Percentiles rank a stretch among this genome's conserved stretches.
Conservation (phyloP, 345 rosid genomes). For the Citrus hindsii region DNA sequence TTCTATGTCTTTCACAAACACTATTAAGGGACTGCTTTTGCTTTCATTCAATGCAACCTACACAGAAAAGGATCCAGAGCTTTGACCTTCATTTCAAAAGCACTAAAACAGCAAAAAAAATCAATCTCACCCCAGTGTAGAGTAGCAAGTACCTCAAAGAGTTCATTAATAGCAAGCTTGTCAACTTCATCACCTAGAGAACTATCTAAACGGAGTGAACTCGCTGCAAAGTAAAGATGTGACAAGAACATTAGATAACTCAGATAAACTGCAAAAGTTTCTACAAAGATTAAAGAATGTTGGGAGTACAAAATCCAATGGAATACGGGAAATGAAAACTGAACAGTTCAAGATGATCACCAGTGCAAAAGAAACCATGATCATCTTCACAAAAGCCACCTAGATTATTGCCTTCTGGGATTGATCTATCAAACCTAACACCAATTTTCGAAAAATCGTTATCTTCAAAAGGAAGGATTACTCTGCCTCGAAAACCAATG, state of each 20-base stretch:
- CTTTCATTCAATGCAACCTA: slow-evolving; percentile 76
- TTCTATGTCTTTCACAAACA: slow-evolving; percentile 90
- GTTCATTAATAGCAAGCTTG: slow-evolving; percentile 73
- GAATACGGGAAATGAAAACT: background rate
- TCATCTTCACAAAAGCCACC: slow-evolving; percentile 93
- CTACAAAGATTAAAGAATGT: background rate
- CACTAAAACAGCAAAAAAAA: background rate
- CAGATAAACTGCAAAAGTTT: background rate
- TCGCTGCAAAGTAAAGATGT: slow-evolving; percentile 41
- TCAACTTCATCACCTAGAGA: slow-evolving; percentile 81
- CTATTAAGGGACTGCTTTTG: slow-evolving; percentile 63
- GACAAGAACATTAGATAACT: background rate
- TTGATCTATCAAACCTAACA: slow-evolving; percentile 84
- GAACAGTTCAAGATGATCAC: slow-evolving; percentile 30
- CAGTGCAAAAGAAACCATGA: slow-evolving; percentile 88
- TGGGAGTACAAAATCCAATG: background rate
- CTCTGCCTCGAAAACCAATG: slow-evolving; percentile 81
- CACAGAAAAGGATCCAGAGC: slow-evolving; percentile 17
- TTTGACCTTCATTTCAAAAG: background rate
- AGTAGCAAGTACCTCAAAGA: slow-evolving; percentile 66
- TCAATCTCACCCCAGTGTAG: background rate
- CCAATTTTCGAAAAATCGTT: slow-evolving; percentile 86
- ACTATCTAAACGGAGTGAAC: slow-evolving; percentile 77
- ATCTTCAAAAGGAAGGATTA: slow-evolving; percentile 87
- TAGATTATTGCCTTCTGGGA: slow-evolving; percentile 88